phyloP scores from a whole-genome alignment of 2,329 filamentous ascomycete genomes.

The Penicillium sp. region DNA sequence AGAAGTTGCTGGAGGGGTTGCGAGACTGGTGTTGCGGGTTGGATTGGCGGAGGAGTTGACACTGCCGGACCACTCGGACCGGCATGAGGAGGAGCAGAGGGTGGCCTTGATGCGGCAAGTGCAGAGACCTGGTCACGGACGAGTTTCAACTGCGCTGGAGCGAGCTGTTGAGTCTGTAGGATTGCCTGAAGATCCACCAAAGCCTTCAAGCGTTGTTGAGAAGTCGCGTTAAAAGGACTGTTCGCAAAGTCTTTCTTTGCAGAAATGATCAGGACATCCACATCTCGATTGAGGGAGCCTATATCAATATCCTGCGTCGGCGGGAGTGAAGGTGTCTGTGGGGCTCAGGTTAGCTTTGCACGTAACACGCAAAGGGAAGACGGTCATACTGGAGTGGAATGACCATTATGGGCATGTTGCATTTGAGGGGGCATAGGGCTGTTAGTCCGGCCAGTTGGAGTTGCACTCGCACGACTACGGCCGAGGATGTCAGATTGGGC shows the following conservation, averaged over 20 bases:
- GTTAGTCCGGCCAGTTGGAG: slow-evolving; percentile 62
- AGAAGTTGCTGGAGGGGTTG: slow-evolving; percentile 39
- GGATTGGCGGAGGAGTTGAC: slow-evolving; percentile 27
- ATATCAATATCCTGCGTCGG: slow-evolving; percentile 49
- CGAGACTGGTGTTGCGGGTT: slow-evolving; percentile 35
- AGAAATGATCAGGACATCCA: slow-evolving; percentile 70
- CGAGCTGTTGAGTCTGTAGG: slow-evolving; percentile 72
- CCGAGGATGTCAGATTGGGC: slow-evolving; percentile 55
- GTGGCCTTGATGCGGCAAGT: slow-evolving; percentile 52
- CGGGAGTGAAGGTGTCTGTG: slow-evolving; percentile 33
- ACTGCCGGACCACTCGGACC: slow-evolving; percentile 31
- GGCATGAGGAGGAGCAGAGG: slow-evolving; percentile 17
- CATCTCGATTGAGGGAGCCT: slow-evolving; percentile 76
- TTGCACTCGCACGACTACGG: slow-evolving; percentile 50
- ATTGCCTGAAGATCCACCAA: slow-evolving; percentile 79
- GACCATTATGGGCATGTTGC: slow-evolving; percentile 35
- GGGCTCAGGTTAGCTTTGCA: slow-evolving; percentile 16
- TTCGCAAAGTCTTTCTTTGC: slow-evolving; percentile 70
- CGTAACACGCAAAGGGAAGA: background rate
- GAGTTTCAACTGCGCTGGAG: slow-evolving; percentile 74
- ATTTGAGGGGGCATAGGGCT: slow-evolving; percentile 57
- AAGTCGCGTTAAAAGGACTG: slow-evolving; percentile 69
- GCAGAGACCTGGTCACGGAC: slow-evolving; percentile 81
- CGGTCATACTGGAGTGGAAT: slow-evolving; percentile 19
- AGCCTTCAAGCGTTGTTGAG: slow-evolving; percentile 76